Evolutionary conservation across 345 rosid genomes (phyloP).

Genomic region (Syzygium jambos): DNA sequence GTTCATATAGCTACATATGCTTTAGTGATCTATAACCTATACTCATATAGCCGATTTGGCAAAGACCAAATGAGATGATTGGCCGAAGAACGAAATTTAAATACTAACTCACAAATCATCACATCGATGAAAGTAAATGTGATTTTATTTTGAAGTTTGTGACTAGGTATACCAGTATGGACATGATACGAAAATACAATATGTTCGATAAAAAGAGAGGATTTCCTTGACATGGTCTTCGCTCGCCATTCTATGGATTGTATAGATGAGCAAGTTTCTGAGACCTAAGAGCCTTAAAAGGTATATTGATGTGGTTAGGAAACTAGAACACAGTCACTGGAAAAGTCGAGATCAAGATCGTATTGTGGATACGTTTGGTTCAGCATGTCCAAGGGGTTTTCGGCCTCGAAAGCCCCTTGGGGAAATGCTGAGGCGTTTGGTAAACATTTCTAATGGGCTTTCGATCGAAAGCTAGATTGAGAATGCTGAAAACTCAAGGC

Average conservation of each 20-base stretch:
- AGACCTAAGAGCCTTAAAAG: background rate
- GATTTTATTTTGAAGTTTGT: background rate
- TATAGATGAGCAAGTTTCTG: no score
- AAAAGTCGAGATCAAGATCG: background rate
- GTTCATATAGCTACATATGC: background rate
- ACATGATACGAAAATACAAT: background rate
- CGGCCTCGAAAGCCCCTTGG: no score
- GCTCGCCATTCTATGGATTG: rapidly evolving
- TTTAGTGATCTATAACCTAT: background rate
- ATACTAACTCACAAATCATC: background rate
- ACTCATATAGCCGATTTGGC: background rate
- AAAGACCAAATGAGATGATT: background rate
- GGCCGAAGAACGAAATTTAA: background rate
- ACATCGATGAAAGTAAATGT: background rate
- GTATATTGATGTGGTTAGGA: background rate
- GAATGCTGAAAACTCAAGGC: no score
- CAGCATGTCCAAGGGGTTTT: no score
- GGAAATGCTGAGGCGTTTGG: no score
- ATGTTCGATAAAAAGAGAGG: rapidly evolving
- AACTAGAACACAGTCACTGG: background rate
- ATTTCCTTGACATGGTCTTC: rapidly evolving
- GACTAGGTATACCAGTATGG: no score
- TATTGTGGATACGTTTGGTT: no score
- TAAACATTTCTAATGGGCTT: no score
- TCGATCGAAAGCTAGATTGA: no score